Conservation (phyloP, 2,329 filamentous ascomycete genomes). For the Trichoderma asperellum region DNA sequence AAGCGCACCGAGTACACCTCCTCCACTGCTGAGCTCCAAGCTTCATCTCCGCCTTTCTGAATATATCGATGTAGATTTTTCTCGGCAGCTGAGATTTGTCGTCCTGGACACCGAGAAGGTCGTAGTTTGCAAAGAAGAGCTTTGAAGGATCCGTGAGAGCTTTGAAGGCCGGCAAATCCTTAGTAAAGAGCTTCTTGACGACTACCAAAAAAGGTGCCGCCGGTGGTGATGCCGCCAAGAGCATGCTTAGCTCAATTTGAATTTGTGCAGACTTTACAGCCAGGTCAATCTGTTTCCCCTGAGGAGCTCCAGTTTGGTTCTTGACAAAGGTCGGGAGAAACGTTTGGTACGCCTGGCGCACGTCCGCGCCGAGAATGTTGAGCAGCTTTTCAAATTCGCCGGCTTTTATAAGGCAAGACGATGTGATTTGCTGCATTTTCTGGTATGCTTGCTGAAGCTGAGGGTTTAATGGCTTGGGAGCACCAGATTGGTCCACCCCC, state of each 20-base stretch:
- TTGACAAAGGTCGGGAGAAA: slow-evolving; percentile 50
- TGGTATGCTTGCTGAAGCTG: slow-evolving; percentile 62
- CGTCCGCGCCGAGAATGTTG: slow-evolving; percentile 51
- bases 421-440: slow-evolving; percentile 56
- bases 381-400: slow-evolving; percentile 67
- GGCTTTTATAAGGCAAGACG: slow-evolving; percentile 59
- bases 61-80: slow-evolving; percentile 56
- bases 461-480: slow-evolving; percentile 49
- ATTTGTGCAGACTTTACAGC: slow-evolving; percentile 52
- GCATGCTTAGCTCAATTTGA: slow-evolving; percentile 56
- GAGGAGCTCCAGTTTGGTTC: slow-evolving; percentile 52
- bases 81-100: slow-evolving; percentile 50
- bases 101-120: slow-evolving; percentile 67
- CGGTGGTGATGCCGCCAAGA: slow-evolving; percentile 54
- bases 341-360: slow-evolving; percentile 55
- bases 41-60: slow-evolving; percentile 60
- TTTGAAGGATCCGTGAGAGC: slow-evolving; percentile 65
- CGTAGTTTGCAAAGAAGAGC: slow-evolving; percentile 74
- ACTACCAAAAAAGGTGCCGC: slow-evolving; percentile 54
- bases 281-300: slow-evolving; percentile 49
- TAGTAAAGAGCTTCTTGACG: slow-evolving; percentile 67
- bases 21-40: slow-evolving; percentile 41
- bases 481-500: slow-evolving; percentile 44
- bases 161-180: slow-evolving; percentile 61
- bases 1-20: slow-evolving; percentile 60